Base-by-base conservation (phyloP, 176 grass and related monocot genomes). In the Oryza glaberrima region DNA sequence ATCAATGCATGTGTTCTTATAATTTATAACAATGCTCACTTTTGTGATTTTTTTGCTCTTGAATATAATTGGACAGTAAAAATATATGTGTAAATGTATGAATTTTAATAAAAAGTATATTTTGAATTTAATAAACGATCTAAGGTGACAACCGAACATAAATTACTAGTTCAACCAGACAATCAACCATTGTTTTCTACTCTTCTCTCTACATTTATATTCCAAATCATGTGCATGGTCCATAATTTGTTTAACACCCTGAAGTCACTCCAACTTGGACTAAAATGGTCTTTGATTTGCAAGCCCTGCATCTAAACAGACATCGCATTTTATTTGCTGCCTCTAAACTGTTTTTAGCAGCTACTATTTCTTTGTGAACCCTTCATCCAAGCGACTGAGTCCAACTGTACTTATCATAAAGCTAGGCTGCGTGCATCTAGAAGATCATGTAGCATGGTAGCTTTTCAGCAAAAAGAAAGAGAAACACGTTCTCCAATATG, bases 61-160 rank as follows among this genome's bases (percentile, higher is more conserved):
- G 1, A 40, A 74, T 58, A 84, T 40, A 23, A 63, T 28, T 76
- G 51, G 17, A 45, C 19, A 63, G 28, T 69, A 9, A 20, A 63
- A 61, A 54, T 25, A 58, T 75, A 61, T 26, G 10, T 46, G 10
- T 14, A 6, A 47, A 81, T 30, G 52, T 30, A 40, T 40, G 9
- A 46, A 20, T 30, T 73, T 15, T 30, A 60, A n/a, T 48, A 70
- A 4, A 30, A 34, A 2, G 20, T 61, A 43, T 70, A 60, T 17
- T 70, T 3, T 28, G 52, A 82, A 82, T 41, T 71, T 40, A 40
- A 82, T 65, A 63, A 78, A 69, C 34, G 52, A 14, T 10, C 48
- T 84, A 32, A 75, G 28, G 25, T 77, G 63, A 48, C 47, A 84
- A 77, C 52, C 32, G 19, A 34, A 36, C 76, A 19, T 68, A 69